These are phyloP conservation scores for Geotrichum bryndzae DNA, from an alignment of 1,139 yeast species.

Conservation along the genomic window DNA sequence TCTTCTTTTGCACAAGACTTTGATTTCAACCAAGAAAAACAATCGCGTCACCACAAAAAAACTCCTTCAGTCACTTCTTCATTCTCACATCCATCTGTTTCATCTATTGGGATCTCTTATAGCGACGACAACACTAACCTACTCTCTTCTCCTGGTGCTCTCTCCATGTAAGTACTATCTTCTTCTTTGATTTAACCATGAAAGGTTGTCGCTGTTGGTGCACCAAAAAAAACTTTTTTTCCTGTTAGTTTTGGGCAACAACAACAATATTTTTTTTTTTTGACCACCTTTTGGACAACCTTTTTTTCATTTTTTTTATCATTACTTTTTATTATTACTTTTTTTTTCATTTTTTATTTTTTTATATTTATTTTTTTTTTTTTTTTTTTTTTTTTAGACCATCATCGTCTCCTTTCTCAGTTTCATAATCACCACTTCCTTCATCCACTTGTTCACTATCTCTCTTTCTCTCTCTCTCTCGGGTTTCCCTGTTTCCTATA, in stretches of 20 bases:
- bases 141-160: background rate
- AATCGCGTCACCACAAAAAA: background rate
- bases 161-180: background rate
- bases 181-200: background rate
- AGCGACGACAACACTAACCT: background rate
- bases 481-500: background rate
- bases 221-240: background rate
- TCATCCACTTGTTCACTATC: background rate
- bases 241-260: background rate
- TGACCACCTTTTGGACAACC: background rate
- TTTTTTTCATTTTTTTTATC: background rate
- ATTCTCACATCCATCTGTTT: background rate
- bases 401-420: background rate
- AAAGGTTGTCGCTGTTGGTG: background rate
- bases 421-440: background rate
- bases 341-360: background rate
- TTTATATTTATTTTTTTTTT: background rate
- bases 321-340: no score
- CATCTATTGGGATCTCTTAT: background rate
- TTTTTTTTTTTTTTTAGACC: background rate
- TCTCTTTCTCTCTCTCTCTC: background rate
- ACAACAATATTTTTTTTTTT: background rate
- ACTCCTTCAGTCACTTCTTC: background rate
- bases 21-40: background rate
- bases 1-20: background rate